phyloP scores from a whole-genome alignment of 345 rosid species.

The Trapa incisa region DNA sequence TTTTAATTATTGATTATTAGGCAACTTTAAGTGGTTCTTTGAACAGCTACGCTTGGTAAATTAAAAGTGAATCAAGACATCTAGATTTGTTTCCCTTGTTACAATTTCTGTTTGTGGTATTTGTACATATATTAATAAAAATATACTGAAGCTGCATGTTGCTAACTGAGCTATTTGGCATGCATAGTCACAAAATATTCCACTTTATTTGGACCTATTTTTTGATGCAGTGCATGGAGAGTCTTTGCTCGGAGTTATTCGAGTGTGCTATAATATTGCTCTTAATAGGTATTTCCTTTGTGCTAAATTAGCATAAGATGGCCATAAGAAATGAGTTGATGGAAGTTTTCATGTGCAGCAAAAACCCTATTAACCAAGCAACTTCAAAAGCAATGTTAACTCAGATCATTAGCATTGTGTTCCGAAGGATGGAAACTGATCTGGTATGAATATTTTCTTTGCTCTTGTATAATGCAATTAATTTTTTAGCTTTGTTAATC shows the following conservation, averaged over 20 bases:
- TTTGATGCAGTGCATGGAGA: slow-evolving; percentile 79
- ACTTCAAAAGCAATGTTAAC: slow-evolving; percentile 99
- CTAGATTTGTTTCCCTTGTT: not conserved
- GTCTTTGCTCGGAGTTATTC: slow-evolving; percentile 88
- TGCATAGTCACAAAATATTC: not conserved
- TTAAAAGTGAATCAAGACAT: not conserved
- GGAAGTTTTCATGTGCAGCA: slow-evolving; percentile 48
- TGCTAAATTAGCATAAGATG: not conserved
- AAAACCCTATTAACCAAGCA: slow-evolving; percentile 95
- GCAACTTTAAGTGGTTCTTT: no score
- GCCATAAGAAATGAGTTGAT: slow-evolving; percentile 13
- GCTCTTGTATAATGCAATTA: not conserved
- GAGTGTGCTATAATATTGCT: slow-evolving; percentile 95
- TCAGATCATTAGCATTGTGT: slow-evolving; percentile 89
- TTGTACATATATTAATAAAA: no score
- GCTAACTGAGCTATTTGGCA: not conserved
- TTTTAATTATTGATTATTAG: no score
- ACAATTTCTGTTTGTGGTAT: no score
- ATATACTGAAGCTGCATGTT: not conserved
- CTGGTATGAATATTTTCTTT: slow-evolving; percentile 33
- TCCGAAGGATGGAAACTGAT: slow-evolving; percentile 93
- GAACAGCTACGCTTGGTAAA: no score
- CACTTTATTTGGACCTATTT: slow-evolving; percentile 1
- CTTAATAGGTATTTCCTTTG: slow-evolving; percentile 58
- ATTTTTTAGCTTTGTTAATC: not conserved